Evolutionary conservation across 352 stramenopile species (phyloP).

Genomic region (Pythium diclinum): DNA sequence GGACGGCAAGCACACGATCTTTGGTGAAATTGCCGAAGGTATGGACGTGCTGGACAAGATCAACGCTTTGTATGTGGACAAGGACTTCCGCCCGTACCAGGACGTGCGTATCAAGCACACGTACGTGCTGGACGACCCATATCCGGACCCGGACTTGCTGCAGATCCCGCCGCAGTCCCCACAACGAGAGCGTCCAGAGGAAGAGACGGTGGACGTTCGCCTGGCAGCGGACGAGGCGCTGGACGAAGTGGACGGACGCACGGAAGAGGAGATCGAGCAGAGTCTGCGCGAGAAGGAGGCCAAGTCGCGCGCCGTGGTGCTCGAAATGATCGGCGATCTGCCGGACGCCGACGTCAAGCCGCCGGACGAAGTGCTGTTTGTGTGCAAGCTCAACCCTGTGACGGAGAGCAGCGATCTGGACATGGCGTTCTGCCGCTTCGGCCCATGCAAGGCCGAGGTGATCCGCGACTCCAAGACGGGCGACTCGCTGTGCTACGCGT

Average conservation of each 20-base stretch:
- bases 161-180: constrained; percentile 85
- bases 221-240: constrained; percentile 90
- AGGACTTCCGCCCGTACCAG: constrained; percentile 93
- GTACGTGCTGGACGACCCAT: constrained; percentile 83
- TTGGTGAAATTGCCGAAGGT: constrained; percentile 92
- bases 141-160: constrained; percentile 66
- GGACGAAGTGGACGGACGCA: constrained; percentile 65
- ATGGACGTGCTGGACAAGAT: constrained; percentile 94
- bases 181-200: constrained; percentile 74
- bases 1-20: constrained; percentile 90
- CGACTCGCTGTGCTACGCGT: constrained; percentile 97
- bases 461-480: constrained; percentile 97
- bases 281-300: constrained; percentile 89
- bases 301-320: constrained; percentile 93
- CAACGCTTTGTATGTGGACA: constrained; percentile 94
- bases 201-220: constrained; percentile 90
- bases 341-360: constrained; percentile 96
- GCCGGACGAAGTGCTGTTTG: constrained; percentile 98
- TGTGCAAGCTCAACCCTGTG: constrained; percentile 95
- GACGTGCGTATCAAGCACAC: constrained; percentile 97
- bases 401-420: constrained; percentile 93
- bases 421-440: constrained; percentile 94
- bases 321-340: constrained; percentile 99
- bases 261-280: constrained; percentile 89
- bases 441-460: constrained; percentile 89